Base-by-base conservation (phyloP, 805 yeast genomes). In the Clavispora vitiphila region DNA sequence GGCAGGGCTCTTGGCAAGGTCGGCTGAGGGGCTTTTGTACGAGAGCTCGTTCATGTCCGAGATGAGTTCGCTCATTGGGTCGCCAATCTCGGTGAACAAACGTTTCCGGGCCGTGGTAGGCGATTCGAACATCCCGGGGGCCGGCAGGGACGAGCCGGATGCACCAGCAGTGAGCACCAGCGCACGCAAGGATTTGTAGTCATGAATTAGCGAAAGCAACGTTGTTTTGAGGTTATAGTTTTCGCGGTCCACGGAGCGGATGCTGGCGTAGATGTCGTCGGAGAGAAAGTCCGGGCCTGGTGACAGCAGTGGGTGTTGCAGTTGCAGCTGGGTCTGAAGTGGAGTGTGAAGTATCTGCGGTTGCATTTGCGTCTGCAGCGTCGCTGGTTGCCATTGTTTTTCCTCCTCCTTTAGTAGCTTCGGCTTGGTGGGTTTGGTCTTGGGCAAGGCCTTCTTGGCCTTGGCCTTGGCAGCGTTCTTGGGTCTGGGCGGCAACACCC, bases 131-230 rank as follows among this genome's bases (percentile, higher is more conserved):
- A 49, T 41, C 14, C 21, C 36, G 2, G 38, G 31, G 11, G 45
- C 40, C 16, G 42, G 40, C 10, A 44, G 39, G 8, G 38, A 21
- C 11, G 41, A 21, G 20, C 31, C 24, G 11, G 39, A 19, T 6
- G 43, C 25, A 6, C 41, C 26, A 24, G 44, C 41, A 12, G 42
- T 50, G 34, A 56, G 51, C 41, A 67, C 68, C 48, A 55, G 53
- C 35, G 54, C 55, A 42, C 60, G 60, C 45, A 69, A 54, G 32
- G 61, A 53, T 44, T 67, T 67, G 49, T 69, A 69, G 44, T 69
- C 73, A 41, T 67, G 65, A 22, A 69, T 67, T 38, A 69, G 55
- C 32, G 59, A 52, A 31, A 69, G 56, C 25, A 69, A 51, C 38
- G 60, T 58, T 8, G 60, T 46, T 39, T 69, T 69, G 37, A 69